Evolutionary conservation across 2,329 filamentous ascomycete species (phyloP), one percentile per base, ranked within the genome.

Genomic region (Fusarium papillatum): DNA sequence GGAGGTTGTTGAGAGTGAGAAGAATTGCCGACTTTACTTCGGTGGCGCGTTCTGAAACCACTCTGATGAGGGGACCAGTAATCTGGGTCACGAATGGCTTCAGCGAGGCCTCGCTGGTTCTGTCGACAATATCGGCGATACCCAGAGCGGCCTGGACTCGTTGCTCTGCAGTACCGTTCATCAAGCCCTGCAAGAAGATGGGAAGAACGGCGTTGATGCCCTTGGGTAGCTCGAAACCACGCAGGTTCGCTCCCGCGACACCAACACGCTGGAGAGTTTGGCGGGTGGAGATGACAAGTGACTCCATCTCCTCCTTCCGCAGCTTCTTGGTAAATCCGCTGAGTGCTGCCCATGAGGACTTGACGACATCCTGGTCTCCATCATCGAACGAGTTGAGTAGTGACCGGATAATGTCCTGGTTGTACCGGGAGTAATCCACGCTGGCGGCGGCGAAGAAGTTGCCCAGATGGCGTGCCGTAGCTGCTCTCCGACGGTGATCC

Each of bases 41-140:
- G 4, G 95, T 95, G 4, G 97, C 98, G 74, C 96, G 93, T 84
- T 99, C 97, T 7, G 97, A 98, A 22, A 99, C 96, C 26, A 98
- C 96, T 90, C 97, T 95, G 84, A 99, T 99, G 66, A 99, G 91
- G 26, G 97, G 97, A 82, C 97, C 97, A 7, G 97, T 98, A 79
- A 99, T 98, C 81, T 98, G 96, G 36, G 96, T 98, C 71, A 99
- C 97, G 80, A 97, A 98, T 10, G 96, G 95, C 85, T 97, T 97
- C 74, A 99, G 88, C 24, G 96, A 93, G 70, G 95, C 93, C 77
- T 95, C 92, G 83, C 93, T 96, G 31, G 97, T 97, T 69, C 97
- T 93, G 85, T 98, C 97, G 76, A 98, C 94, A 77, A 99, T 94
- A 82, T 99, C 97, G 4, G 96, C 98, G 78, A 99, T 97, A 68